Conservation (phyloP, 2,329 filamentous ascomycete species). For the Fusarium irregulare region DNA sequence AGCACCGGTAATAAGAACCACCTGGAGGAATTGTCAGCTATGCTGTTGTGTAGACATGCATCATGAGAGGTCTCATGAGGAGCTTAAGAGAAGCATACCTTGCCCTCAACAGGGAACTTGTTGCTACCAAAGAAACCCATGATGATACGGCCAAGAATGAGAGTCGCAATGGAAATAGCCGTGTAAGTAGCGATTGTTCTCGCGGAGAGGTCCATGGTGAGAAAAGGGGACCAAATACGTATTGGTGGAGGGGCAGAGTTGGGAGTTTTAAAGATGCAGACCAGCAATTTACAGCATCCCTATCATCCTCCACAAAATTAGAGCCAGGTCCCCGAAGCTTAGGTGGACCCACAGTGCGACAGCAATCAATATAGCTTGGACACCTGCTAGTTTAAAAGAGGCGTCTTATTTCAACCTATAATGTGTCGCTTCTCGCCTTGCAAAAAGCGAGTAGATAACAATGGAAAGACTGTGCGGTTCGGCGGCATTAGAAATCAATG, state of each 20-base stretch:
- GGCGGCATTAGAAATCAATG: neutral
- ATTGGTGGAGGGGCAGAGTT: conserved; percentile 15
- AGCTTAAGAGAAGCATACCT: conserved; percentile 63
- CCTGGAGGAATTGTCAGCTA: conserved; percentile 62
- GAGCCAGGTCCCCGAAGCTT: neutral
- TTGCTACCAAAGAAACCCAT: conserved; percentile 80
- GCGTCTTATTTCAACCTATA: neutral
- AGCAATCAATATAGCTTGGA: neutral
- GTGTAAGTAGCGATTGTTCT: conserved; percentile 19
- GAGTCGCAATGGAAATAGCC: conserved; percentile 29
- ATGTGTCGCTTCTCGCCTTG: neutral
- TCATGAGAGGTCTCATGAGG: conserved; percentile 23
- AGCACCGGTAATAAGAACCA: conserved; percentile 87
- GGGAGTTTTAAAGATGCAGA: conserved; percentile 5
- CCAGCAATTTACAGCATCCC: neutral
- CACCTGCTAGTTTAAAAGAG: neutral
- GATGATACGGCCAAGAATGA: conserved; percentile 47
- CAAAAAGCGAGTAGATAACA: neutral
- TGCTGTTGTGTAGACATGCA: conserved; percentile 23
- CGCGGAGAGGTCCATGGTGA: conserved; percentile 37
- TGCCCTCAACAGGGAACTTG: conserved; percentile 85
- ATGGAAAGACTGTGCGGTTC: neutral
- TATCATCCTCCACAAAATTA: neutral
- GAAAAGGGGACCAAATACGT: conserved; percentile 7
- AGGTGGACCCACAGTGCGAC: neutral